Base-by-base conservation (phyloP, 2,329 filamentous ascomycete genomes). In the Calycina herbarum region DNA sequence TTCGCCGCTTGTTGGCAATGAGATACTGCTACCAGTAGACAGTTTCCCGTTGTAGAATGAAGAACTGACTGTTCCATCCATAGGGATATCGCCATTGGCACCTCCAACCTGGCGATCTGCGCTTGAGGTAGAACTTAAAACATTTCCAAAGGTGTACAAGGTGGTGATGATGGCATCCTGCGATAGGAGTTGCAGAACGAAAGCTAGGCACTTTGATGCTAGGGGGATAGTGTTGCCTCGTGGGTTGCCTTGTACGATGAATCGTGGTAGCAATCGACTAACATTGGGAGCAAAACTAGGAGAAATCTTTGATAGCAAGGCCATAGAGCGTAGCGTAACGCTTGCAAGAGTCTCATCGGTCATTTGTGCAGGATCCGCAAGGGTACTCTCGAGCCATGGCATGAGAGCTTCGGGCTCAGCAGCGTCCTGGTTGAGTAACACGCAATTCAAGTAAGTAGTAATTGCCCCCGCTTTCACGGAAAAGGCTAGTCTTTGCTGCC, bases 101-200 rank as follows among this genome's bases (percentile, higher is more conserved):
- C 60, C 68, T 15, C 63, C 66, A 17, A 67, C 73, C 35, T 71
- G 74, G 68, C 82, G 82, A 35, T 87, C 85, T 40, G 80, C 73
- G 20, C 79, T 79, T 6, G 84, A 82, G 58, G 86, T 87, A 5
- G 93, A 89, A 72, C 93, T 97, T 15, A 99, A 83, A 3, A 97
- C 90, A 75, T 99, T 99, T 24, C 95, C 95, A n/a, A 99, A 83
- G 0, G 93, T 95, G 78, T 99, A 99, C 10, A 99, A 82, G 0
- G 94, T 98, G 5, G 94, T 96, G 70, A 99, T 98, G 42, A 97
- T 86, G 42, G 93, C 90, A 80, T 99, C 95, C 72, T 96, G 91
- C 1, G 95, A 96, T 13, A 98, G 83, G 73, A 90, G 84, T 71
- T 89, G 89, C 64, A 99, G 81, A 20, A 96, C 88, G 70, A 89